Base-by-base conservation (phyloP, 2,329 filamentous ascomycete species). In the Hypoxylon sp. region DNA sequence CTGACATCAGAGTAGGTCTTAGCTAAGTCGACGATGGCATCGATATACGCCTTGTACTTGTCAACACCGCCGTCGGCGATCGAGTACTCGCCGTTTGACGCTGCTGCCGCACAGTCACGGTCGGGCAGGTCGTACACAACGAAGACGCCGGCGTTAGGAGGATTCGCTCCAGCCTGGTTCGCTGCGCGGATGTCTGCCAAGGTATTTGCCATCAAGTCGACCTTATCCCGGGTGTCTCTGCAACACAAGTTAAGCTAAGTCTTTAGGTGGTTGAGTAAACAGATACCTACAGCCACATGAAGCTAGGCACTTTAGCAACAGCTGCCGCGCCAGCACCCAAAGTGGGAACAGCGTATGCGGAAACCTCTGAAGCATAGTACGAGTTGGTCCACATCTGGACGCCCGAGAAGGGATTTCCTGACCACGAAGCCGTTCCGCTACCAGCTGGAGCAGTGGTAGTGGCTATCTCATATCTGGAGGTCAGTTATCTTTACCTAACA, bases 111-210 rank as follows among this genome's bases (percentile, higher is more conserved):
- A 72, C 87, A 89, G 79, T 89, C 87, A 76, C 87, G 85, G 74
- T 88, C 85, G 11, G 87, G 87, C 2, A 89, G 82, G 76, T 89
- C 83, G 74, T 89, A 89, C 61, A 89, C 83, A 58, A 88, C 86
- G 49, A 88, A 82, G 55, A 83, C 81, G 4, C 81, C 85, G 10
- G 82, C 83, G 64, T 85, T 84, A 6, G 81, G 76, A 33, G 79
- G 76, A 66, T 75, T 79, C 54, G 76, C 81, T n/a, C 80, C 80
- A 6, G 74, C 77, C 51, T 77, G 68, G 69, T 82, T 83, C 1
- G 78, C 79, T 17, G 76, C 74, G 48, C 77, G 79, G 59, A 85
- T 83, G 27, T 84, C 80, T n/a, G 75, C 77, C 22, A 89, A 79
- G 17, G 83, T 85, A 22, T 77, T 70, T 17, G 80, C 77, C 76